Evolutionary conservation across 208 protist species (phyloP).

Genomic region (Leishmania guyanensis): DNA sequence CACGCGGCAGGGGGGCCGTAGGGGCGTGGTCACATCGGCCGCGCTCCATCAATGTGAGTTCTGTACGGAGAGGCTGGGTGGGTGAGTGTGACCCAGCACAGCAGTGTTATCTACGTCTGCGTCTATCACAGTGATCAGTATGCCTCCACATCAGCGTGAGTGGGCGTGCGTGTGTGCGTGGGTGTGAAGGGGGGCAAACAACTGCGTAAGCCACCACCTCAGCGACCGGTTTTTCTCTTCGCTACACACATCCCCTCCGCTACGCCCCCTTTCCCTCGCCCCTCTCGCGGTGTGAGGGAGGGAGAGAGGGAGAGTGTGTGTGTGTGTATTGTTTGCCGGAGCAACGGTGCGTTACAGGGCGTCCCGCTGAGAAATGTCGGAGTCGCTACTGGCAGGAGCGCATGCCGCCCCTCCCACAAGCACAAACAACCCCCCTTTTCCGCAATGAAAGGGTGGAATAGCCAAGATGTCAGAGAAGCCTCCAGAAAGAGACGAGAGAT

Average conservation of each 20-base stretch:
- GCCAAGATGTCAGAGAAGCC: background rate
- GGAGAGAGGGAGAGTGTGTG: background rate
- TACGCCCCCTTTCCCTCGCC: background rate
- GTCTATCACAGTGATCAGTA: background rate
- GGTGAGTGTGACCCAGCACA: background rate
- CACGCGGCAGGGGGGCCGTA: conserved; percentile 5
- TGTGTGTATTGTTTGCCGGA: background rate
- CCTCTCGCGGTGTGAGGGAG: no score
- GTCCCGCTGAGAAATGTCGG: background rate
- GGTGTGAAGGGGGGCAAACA: background rate
- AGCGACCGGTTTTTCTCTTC: background rate
- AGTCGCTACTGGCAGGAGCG: background rate
- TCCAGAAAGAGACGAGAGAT: background rate
- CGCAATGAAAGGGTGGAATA: background rate
- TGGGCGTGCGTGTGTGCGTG: background rate
- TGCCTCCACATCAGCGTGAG: background rate
- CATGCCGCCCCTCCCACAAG: background rate
- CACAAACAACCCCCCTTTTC: background rate
- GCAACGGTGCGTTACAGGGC: background rate
- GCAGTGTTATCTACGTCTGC: background rate
- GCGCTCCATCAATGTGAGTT: conserved; percentile 4
- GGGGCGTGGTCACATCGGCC: background rate
- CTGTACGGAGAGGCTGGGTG: background rate
- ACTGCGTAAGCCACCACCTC: no score
- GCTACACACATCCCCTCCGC: background rate